These are phyloP conservation scores for Beauveria brongniartii DNA, from an alignment of 2,329 filamentous ascomycete species.

Conservation along the genomic window DNA sequence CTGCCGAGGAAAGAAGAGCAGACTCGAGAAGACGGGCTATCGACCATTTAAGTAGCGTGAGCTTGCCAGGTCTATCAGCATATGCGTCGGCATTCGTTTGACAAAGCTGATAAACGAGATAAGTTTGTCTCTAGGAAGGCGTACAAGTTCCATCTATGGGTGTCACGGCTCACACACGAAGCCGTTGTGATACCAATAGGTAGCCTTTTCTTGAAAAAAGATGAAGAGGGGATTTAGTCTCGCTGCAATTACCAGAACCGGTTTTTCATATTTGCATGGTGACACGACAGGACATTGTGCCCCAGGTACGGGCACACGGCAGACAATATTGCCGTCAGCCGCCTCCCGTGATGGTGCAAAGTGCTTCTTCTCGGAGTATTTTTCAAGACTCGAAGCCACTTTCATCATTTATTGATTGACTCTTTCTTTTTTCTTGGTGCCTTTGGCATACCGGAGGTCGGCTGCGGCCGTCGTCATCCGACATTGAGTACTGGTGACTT, in stretches of 20 bases:
- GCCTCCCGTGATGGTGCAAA: not conserved
- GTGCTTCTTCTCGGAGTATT: too few species aligned
- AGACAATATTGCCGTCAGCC: not conserved
- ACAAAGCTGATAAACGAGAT: not conserved
- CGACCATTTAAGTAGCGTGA: not conserved
- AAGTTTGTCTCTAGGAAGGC: not conserved
- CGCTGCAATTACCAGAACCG: not conserved
- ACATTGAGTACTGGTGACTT: too few species aligned
- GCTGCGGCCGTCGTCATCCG: too few species aligned
- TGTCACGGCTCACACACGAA: not conserved
- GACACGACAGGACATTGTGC: not conserved
- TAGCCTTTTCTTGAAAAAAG: not conserved
- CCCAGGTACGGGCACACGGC: not conserved
- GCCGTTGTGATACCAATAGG: not conserved
- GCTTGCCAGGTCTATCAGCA: not conserved
- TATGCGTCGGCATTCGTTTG: not conserved
- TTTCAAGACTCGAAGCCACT: too few species aligned
- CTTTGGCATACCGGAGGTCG: too few species aligned
- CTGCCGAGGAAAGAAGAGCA: not conserved
- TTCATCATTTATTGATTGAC: too few species aligned
- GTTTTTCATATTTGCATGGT: not conserved
- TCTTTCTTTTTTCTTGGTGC: too few species aligned
- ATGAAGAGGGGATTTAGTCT: not conserved
- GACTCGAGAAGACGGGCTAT: not conserved
- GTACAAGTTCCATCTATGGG: not conserved